Evolutionary conservation across 768 basidiomycete genomes (phyloP), one percentile per base, ranked within the genome.

Genomic region (Psilocybe subaeruginosa): DNA sequence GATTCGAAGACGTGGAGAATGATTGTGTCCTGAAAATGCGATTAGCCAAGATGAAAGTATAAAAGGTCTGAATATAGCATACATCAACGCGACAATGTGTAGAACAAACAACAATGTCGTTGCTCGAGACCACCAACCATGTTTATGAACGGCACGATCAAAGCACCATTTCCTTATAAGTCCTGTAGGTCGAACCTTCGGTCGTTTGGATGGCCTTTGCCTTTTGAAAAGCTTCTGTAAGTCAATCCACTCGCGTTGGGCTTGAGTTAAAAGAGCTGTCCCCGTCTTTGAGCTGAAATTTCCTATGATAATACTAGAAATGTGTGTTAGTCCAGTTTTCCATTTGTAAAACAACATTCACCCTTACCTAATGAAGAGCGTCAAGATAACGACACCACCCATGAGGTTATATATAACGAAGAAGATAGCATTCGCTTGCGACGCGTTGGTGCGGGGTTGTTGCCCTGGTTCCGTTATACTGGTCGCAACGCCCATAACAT

Each of bases 241-340:
- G 73, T 97, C 95, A 59, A 95, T 92, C 96, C 96, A 99, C 72
- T 95, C 93, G 57, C 91, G 80, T 67, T 98, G 97, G 14, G 94
- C 82, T 58, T 88, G 82, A 0, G 95, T 97, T 33, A 97, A 75
- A 50, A 95, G 85, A 1, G 95, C 95, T 3, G 87, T 85, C 14
- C 96, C 96, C 2, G 94, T 95, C 63, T 90, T 88, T 2, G 87
- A 84, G 52, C 88, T 89, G 76, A 97, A 97, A 73, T 96, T 96
- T 49, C 89, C 90, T 70, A 98, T 97, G 76, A 98, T 97, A 73
- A 99, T 93, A 80, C 94, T 97, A 58, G 61, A 50, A 64, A 52
- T 61, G 17, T 52, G 46, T 59, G 33, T 35, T 17, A 23, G 16
- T 29, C 9, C 53, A 12, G 33, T 52, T 39, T 23, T 14, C 19